phyloP scores from a whole-genome alignment of 2,329 filamentous ascomycete species.

The Cercospora zeina region DNA sequence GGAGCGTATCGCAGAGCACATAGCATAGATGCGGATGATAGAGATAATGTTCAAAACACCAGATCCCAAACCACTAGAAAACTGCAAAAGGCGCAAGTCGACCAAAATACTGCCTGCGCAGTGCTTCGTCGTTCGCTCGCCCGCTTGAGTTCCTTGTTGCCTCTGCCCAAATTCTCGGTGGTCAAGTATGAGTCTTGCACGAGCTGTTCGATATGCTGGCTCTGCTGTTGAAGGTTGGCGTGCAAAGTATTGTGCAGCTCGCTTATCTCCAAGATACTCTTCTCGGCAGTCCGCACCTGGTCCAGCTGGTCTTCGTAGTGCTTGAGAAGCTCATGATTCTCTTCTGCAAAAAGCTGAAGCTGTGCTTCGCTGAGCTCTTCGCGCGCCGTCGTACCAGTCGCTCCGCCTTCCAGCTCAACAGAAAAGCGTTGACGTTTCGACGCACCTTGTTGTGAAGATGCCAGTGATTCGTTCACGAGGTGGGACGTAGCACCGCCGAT shows the following conservation, averaged over 20 bases:
- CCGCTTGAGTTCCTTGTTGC: slow-evolving; percentile 87
- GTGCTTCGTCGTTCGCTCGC: slow-evolving; percentile 61
- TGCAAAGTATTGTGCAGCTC: slow-evolving; percentile 89
- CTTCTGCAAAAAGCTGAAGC: slow-evolving; percentile 87
- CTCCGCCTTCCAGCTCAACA: slow-evolving; percentile 12
- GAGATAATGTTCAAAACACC: slow-evolving; percentile 42
- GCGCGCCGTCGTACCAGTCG: slow-evolving; percentile 8
- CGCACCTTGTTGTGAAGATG: slow-evolving; percentile 9
- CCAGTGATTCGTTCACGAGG: slow-evolving; percentile 12
- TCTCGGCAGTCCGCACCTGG: slow-evolving; percentile 88
- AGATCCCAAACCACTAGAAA: slow-evolving; percentile 53
- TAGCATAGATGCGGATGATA: not conserved
- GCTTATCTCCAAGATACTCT: slow-evolving; percentile 86
- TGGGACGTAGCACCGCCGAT: slow-evolving; percentile 24
- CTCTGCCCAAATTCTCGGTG: slow-evolving; percentile 80
- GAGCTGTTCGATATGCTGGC: slow-evolving; percentile 84
- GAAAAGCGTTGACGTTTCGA: slow-evolving; percentile 16
- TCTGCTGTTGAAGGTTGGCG: slow-evolving; percentile 79
- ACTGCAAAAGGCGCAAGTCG: slow-evolving; percentile 49
- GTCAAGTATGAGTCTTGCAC: slow-evolving; percentile 80
- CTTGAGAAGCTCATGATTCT: slow-evolving; percentile 88
- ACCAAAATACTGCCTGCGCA: slow-evolving; percentile 52
- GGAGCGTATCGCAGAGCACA: not conserved
- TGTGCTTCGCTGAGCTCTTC: slow-evolving; percentile 73
- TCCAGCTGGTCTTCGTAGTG: slow-evolving; percentile 92